Evolutionary conservation across 345 rosid species (phyloP), one percentile per base, ranked within the genome.

Genomic region (Zanthoxylum bungeanum): DNA sequence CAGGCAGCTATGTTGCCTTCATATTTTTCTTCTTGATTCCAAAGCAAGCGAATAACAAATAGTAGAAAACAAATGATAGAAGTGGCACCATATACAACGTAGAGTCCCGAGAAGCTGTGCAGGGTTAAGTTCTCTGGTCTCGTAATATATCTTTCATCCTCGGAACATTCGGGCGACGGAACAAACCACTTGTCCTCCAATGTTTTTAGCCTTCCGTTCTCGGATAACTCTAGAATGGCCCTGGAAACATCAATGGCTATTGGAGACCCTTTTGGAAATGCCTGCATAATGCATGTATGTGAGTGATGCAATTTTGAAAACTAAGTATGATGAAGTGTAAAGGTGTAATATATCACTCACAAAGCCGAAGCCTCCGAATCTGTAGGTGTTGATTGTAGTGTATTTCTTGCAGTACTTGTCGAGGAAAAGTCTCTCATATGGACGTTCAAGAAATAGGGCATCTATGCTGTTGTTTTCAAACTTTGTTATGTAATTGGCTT

Each of bases 361-460:
- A 75, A 85, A 83, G 73, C 85, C 85, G 5, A 85, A 58, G 47
- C 89, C 89, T 39, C 86, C 89, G 31, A 79, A 82, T 77, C 80
- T 81, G 66, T 70, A 73, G 31, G 73, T 34, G 21, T 34, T 21
- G 33, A 28, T 74, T 49, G 78, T 66, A 0, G 67, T 46, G 73
- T 70, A 85, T 6, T 68, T 58, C 4, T 68, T 61, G 81, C 87
- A 77, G 66, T 85, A 71, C 11, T 40, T 52, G n/a, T 39, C 58
- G 22, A 79, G 64, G 76, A 79, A 79, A 14, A 84, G 73, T 73
- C 40, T 77, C 73, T 75, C 73, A 22, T 81, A 83, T 16, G 87
- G 89, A 68, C 74, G 72, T 70, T 83, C 89, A 37, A 83, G 75
- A 67, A 83, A 83, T 0, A 77, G 72, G 17, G 85, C 84, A 12